A percentile compares a stretch with the other conserved stretches of the same genome.
Evolutionary conservation across 768 basidiomycete genomes (phyloP).

Genomic region (Pisolithus orientalis): DNA sequence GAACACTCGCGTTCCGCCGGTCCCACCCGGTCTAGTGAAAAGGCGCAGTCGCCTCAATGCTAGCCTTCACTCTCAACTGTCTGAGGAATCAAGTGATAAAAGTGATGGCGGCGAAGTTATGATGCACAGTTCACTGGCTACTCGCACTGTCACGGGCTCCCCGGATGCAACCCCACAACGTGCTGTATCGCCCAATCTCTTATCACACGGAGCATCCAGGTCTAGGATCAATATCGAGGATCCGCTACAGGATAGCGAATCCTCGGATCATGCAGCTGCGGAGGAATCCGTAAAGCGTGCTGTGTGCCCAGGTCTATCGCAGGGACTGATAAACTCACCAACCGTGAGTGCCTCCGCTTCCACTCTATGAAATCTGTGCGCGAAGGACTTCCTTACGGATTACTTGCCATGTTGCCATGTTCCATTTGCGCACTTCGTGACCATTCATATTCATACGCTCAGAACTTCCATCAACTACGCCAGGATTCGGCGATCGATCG

Average conservation of each 20-base stretch:
- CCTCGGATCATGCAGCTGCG: conserved; percentile 2
- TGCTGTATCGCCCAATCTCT: background rate
- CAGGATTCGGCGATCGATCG: conserved; percentile 5
- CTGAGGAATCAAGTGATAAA: conserved; percentile 24
- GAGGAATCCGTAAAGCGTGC: conserved; percentile 1
- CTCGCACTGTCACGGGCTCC: conserved; percentile 5
- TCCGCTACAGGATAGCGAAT: conserved; percentile 4
- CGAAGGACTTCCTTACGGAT: conserved; percentile 4
- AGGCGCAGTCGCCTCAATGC: conserved; percentile 10
- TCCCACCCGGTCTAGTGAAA: conserved; percentile 27
- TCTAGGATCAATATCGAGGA: conserved; percentile 6
- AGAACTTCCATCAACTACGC: conserved; percentile 18
- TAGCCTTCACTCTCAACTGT: conserved; percentile 17
- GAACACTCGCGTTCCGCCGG: conserved; percentile 24
- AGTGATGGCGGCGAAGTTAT: conserved; percentile 20
- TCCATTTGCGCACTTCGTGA: conserved; percentile 6
- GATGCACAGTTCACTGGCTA: conserved; percentile 4
- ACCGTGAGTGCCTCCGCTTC: conserved; percentile 23
- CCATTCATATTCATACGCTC: conserved; percentile 15
- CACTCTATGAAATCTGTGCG: conserved; percentile 7
- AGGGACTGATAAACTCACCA: conserved; percentile 9
- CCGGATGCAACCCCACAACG: background rate
- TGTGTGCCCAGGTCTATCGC: conserved; percentile 1
- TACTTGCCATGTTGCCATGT: conserved; percentile 6
- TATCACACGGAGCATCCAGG: background rate